These are phyloP conservation scores for Carex arenaria DNA, from an alignment of 202 grass and related monocot species.

Conservation along the genomic window DNA sequence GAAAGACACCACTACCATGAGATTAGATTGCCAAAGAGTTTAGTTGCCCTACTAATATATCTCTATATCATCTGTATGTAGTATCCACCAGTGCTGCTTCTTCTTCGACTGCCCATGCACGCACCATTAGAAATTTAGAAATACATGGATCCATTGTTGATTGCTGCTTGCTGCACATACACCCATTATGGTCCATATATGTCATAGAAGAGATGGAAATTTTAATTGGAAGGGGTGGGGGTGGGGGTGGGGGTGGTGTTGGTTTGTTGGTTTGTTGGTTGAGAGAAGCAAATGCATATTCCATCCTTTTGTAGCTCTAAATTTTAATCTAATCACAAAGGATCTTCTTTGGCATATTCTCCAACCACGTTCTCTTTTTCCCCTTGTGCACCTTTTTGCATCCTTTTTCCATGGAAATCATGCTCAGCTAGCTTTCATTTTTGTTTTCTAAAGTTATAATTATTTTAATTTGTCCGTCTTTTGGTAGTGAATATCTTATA, in stretches of 20 bases:
- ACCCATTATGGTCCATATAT: neutral
- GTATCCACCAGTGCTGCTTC: neutral
- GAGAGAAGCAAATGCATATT: neutral
- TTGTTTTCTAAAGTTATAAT: neutral
- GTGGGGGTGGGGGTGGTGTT: no score
- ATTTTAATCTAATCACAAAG: neutral
- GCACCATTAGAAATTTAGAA: neutral
- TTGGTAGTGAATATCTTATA: neutral
- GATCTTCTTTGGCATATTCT: conserved; percentile 12
- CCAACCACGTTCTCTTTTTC: neutral
- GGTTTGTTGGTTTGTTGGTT: neutral
- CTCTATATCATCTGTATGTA: neutral
- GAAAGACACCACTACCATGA: neutral
- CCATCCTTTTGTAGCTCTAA: neutral
- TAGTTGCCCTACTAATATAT: neutral
- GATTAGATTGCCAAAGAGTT: neutral
- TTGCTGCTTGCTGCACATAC: neutral
- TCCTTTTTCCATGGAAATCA: neutral
- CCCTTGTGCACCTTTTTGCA: neutral
- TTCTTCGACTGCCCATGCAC: neutral
- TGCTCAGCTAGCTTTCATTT: neutral
- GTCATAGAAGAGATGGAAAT: neutral
- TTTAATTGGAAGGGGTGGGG: no score
- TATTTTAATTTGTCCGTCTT: neutral
- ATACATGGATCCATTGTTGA: neutral